Evolutionary conservation across 345 rosid genomes (phyloP), one percentile per base, ranked within the genome.

Genomic region (Acer yangbiense): DNA sequence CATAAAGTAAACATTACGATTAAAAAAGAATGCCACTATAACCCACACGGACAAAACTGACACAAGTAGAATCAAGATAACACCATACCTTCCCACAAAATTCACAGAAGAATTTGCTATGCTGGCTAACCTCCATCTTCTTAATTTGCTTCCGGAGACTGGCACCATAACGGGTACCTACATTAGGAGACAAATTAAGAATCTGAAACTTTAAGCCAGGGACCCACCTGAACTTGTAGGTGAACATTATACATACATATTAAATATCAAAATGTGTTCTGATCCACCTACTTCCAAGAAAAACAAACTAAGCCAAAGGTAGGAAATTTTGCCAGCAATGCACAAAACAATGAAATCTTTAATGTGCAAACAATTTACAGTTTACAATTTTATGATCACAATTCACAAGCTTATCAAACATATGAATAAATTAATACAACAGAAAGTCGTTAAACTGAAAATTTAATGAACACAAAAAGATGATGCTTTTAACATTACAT

Each of bases 51-150:
- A 65, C 35, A 74, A 55, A 14, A 46, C 29, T 46, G 61, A 82
- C 3, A 1, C n/a, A 6, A 23, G 29, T 32, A 35, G 14, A 21
- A 44, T 6, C 12, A 16, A 6, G 17, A 54, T 6, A 66, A 16
- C 3, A 29, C 17, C 79, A 60, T 80, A 93, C 96, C 94, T 92
- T 93, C 67, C 97, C 98, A 0, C 98, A 93, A 58, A 93, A 93
- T 80, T 93, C 97, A 41, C 98, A 90, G 85, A 93, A 93, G 76
- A 77, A 93, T 77, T 90, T 92, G 91, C 92, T 90, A 77, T 93
- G 98, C 78, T 90, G 98, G 65, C 92, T 90, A 66, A 93, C 93
- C 82, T 91, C 93, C 98, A 92, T 92, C 87, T 92, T 91, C 90
- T 91, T 93, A 68, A 92, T 93, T 83, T 93, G 97, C 88, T 92